These are phyloP conservation scores for Scalesia atractyloides DNA, from an alignment of 129 eudicot species.

Conservation along the genomic window DNA sequence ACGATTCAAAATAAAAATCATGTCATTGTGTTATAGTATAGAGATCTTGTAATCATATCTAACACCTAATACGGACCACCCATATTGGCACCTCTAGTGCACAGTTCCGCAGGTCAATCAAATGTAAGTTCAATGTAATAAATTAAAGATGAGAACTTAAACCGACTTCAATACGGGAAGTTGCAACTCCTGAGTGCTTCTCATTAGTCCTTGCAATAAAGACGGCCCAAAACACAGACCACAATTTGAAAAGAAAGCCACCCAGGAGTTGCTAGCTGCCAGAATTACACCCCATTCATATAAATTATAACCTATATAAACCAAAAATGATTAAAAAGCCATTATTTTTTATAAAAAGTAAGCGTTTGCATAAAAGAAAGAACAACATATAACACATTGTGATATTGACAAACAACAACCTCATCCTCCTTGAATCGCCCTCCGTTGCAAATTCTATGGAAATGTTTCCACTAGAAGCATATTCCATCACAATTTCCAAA, in stretches of 20 bases:
- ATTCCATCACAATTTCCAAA: slow-evolving; percentile 62
- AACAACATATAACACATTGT: background rate
- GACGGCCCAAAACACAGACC: slow-evolving; percentile 99
- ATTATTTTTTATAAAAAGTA: background rate
- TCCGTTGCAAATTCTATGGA: slow-evolving; percentile 54
- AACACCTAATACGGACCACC: too few species aligned
- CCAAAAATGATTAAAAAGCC: too few species aligned
- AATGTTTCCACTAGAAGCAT: slow-evolving; percentile 67
- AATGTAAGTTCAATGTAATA: background rate
- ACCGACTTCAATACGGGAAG: slow-evolving; percentile 93
- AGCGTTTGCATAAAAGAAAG: background rate
- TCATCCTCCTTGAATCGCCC: slow-evolving; percentile 57
- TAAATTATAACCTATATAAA: background rate
- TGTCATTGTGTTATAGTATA: too few species aligned
- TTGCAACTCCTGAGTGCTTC: slow-evolving; percentile 96
- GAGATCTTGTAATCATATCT: too few species aligned
- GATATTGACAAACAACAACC: slow-evolving; percentile 32
- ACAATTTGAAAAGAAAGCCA: slow-evolving; percentile 95
- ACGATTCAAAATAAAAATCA: too few species aligned
- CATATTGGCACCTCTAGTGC: too few species aligned
- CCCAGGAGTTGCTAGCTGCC: slow-evolving; percentile 97
- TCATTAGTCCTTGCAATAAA: slow-evolving; percentile 96
- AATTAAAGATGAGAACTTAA: background rate
- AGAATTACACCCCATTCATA: slow-evolving; percentile 10
- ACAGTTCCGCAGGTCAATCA: too few species aligned